Conservation (phyloP, 352 stramenopile species). For the Globisporangium echinulatum region DNA sequence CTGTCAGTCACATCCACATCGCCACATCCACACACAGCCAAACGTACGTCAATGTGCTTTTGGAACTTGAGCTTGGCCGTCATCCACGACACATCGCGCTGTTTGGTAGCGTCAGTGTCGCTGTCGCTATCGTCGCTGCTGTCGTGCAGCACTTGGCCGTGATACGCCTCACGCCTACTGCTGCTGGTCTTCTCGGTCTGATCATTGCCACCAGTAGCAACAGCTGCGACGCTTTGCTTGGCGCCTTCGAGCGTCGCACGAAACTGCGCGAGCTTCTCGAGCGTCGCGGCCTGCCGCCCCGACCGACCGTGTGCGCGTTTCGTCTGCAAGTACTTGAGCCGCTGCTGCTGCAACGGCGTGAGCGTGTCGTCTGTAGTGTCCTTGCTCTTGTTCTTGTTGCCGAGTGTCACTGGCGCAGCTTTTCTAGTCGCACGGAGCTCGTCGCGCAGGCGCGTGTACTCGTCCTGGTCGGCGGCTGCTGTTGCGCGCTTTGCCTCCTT, state of each 20-base stretch:
- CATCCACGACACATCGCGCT: constrained; percentile 74
- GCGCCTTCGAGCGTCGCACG: constrained; percentile 38
- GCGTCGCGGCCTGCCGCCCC: constrained; percentile 56
- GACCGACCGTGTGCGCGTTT: constrained; percentile 53
- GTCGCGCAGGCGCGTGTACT: constrained; percentile 63
- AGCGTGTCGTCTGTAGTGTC: constrained; percentile 63
- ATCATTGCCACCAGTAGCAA: constrained; percentile 4
- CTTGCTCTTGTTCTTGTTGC: background rate
- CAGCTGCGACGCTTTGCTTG: constrained; percentile 17
- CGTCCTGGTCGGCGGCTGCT: constrained; percentile 29
- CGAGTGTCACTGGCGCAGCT: constrained; percentile 25
- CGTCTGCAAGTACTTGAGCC: constrained; percentile 59
- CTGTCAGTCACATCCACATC: background rate
- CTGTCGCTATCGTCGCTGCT: constrained; percentile 21
- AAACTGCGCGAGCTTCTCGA: constrained; percentile 66
- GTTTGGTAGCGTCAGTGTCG: constrained; percentile 24
- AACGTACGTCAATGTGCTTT: constrained; percentile 80
- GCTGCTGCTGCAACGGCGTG: constrained; percentile 68
- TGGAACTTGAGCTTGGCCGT: constrained; percentile 86
- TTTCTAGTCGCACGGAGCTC: constrained; percentile 63
- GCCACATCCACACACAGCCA: background rate
- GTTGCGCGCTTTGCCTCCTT: constrained; percentile 13
- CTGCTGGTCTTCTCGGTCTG: constrained; percentile 6
- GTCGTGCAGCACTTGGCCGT: constrained; percentile 64
- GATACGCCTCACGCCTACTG: constrained; percentile 30